Conservation (phyloP, 176 grass and related monocot genomes). For the Avena sativa region DNA sequence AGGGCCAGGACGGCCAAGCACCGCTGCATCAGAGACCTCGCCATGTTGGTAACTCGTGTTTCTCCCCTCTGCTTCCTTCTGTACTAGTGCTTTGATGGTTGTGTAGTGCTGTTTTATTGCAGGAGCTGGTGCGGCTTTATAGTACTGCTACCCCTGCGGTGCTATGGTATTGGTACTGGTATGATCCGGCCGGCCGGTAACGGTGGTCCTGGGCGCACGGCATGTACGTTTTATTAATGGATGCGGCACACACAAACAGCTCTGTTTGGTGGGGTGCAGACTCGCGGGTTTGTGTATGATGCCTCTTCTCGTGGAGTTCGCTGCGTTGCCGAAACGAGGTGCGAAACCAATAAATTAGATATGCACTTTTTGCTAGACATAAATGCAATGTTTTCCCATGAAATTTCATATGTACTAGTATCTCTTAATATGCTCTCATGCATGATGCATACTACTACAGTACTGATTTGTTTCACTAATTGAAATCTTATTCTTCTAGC, state of each 20-base stretch:
- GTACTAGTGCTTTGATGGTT: constrained; percentile 1
- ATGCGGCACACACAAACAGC: neutral
- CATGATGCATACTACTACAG: neutral
- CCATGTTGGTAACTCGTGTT: constrained; percentile 18
- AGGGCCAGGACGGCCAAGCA: neutral
- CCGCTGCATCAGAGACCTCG: neutral
- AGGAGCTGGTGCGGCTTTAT: constrained; percentile 6
- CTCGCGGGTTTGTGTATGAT: neutral
- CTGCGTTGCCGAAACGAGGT: neutral
- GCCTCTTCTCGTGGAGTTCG: neutral
- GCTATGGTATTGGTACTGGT: neutral
- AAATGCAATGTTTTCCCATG: neutral
- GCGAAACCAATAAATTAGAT: no score
- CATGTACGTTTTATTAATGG: neutral
- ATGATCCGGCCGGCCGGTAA: neutral
- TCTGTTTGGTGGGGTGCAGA: neutral
- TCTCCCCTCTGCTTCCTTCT: neutral
- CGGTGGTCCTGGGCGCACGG: neutral
- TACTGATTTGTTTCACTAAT: neutral
- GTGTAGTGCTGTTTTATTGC: neutral
- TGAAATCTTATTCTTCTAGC: neutral
- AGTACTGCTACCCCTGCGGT: neutral
- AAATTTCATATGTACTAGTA: neutral
- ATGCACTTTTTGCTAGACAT: neutral
- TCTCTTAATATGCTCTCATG: neutral